Base-by-base conservation (phyloP, 2,329 filamentous ascomycete genomes). In the Beauveria brongniartii region DNA sequence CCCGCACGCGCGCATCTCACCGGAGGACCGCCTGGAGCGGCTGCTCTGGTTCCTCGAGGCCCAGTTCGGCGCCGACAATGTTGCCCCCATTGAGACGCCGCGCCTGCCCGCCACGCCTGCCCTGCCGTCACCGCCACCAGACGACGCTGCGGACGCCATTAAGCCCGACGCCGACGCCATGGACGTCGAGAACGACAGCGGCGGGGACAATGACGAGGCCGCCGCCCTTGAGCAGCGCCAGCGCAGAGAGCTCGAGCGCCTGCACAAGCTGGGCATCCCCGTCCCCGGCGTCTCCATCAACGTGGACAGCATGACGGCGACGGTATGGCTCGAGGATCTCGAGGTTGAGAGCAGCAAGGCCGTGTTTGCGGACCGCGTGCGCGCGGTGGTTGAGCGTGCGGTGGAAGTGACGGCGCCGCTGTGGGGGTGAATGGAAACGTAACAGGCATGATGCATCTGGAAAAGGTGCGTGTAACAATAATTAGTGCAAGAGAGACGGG, bases 31-130 rank as follows among this genome's bases (percentile, higher is more conserved):
- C 46, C 85, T 97, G 46, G 84, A 88, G 64, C 87, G 93, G 40
- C 85, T 99, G 22, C 89, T 95, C 75, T 90, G 96, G 85, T 96
- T 99, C 78, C 87, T 99, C 16, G 94, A 99, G 78, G 90, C 92
- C 3, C 94, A 99, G 73, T 99, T 99, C 70, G 94, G 94, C 64
- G 80, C 85, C 37, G 88, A 94, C 65, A 88, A 91, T 63, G 86
- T 97, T 61, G 80, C 83, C 0, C 92, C 93, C 5, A 89, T 97
- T 65, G 82, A 87, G 44, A 78, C 75, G 69, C 77, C 91, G 63
- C 82, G 86, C 72, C 72, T 85, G 2, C 77, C 79, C 0, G 64
- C 75, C 7, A 67, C 77, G 34, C 65, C 69, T n/a, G 70, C 67
- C 10, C 46, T 56, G 6, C 59, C 59, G 6, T 70, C 67, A 10